Conservation (phyloP, 768 basidiomycete genomes). For the Suillus subaureus region DNA sequence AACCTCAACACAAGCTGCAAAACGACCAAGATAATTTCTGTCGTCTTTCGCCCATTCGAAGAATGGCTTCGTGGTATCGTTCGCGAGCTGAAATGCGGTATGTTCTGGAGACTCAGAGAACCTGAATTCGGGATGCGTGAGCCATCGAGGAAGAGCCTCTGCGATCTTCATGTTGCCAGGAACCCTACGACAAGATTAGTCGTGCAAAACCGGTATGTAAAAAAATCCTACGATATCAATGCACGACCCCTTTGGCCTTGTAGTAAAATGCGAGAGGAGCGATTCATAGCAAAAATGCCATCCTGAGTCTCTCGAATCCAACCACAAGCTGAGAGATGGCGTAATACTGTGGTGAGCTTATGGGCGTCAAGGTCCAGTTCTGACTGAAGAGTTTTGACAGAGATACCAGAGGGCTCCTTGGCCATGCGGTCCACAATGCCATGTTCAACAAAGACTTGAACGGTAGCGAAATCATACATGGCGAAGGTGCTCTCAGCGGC, state of each 20-base stretch:
- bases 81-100: constrained; percentile 41
- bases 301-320: constrained; percentile 24
- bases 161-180: constrained; percentile 18
- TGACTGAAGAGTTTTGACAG: constrained; percentile 17
- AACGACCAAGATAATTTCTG: background rate
- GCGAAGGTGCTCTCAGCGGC: constrained; percentile 8
- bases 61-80: constrained; percentile 38
- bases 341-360: constrained; percentile 20
- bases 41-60: constrained; percentile 27
- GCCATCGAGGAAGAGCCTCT: constrained; percentile 12
- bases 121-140: constrained; percentile 21
- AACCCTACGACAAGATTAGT: constrained; percentile 10
- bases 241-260: constrained; percentile 19
- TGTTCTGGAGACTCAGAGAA: constrained; percentile 18
- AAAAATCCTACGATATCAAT: constrained; percentile 14
- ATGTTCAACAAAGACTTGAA: constrained; percentile 19
- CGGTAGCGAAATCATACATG: constrained; percentile 19
- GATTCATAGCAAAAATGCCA: constrained; percentile 20
- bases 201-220: background rate
- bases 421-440: constrained; percentile 22
- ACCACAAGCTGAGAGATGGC: constrained; percentile 18
- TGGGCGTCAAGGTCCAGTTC: constrained; percentile 17
- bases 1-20: constrained; percentile 6
- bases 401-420: constrained; percentile 15
- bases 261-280: constrained; percentile 18